These are phyloP conservation scores for Paraurostyla sp. DNA, from an alignment of 73 alveolate species.

Conservation along the genomic window DNA sequence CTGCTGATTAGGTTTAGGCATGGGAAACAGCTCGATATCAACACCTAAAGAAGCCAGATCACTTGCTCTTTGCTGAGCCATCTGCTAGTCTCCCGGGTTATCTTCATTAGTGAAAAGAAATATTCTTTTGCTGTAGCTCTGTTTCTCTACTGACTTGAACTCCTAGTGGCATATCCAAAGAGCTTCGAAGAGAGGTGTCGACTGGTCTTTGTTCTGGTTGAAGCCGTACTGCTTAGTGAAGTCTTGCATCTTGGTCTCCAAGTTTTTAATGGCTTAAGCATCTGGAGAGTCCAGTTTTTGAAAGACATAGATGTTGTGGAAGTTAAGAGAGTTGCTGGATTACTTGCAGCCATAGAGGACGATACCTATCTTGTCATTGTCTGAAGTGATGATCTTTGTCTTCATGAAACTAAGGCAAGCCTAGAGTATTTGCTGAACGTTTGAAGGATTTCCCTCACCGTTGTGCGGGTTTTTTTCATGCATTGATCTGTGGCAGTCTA, in stretches of 20 bases:
- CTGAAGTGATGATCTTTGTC: slow-evolving; percentile 95
- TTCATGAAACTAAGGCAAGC: slow-evolving; percentile 92
- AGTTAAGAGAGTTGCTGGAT: slow-evolving; percentile 90
- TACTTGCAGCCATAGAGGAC: slow-evolving; percentile 91
- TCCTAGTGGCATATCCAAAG: slow-evolving; percentile 94
- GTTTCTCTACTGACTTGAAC: slow-evolving; percentile 89
- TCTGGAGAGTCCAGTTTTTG: slow-evolving; percentile 93
- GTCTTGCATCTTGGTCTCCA: slow-evolving; percentile 72
- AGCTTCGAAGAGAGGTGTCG: slow-evolving; percentile 89
- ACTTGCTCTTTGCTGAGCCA: slow-evolving; percentile 91
- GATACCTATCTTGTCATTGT: slow-evolving; percentile 94
- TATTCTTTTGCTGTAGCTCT: slow-evolving; percentile 90
- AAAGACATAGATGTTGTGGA: slow-evolving; percentile 88
- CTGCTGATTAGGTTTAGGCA: slow-evolving; percentile 66
- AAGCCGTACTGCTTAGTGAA: slow-evolving; percentile 71
- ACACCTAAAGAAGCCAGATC: slow-evolving; percentile 92
- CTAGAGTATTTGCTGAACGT: slow-evolving; percentile 79
- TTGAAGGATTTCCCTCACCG: slow-evolving; percentile 65
- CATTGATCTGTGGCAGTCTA: slow-evolving; percentile 92
- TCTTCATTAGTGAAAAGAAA: slow-evolving; percentile 98
- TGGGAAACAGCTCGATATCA: slow-evolving; percentile 96
- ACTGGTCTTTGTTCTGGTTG: slow-evolving; percentile 46
- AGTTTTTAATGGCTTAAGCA: slow-evolving; percentile 88
- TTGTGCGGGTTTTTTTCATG: slow-evolving; percentile 71
- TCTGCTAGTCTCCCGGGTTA: slow-evolving; percentile 84